Conservation (phyloP, 805 yeast species). For the Wickerhamiella occidentalis region DNA sequence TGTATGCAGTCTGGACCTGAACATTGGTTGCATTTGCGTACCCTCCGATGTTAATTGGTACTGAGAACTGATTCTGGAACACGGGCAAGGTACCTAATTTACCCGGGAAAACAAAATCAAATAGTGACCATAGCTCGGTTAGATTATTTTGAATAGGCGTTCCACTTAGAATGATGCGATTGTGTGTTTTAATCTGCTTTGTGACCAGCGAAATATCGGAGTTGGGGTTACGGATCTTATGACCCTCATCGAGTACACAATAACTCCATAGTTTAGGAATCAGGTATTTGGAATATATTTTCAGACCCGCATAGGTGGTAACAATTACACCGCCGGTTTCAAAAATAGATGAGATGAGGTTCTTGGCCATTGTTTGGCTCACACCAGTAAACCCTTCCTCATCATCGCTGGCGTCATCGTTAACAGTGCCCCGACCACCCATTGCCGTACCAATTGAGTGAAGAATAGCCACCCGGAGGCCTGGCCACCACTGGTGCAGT, state of each 20-base stretch:
- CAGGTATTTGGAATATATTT: slow-evolving; percentile 50
- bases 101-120: slow-evolving; percentile 93
- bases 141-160: slow-evolving; percentile 94
- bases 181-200: slow-evolving; percentile 72
- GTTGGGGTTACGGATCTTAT: slow-evolving; percentile 90
- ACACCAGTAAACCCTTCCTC: slow-evolving; percentile 22
- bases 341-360: slow-evolving; percentile 46
- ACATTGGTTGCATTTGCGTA: slow-evolving; percentile 94
- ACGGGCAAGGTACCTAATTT: slow-evolving; percentile 89
- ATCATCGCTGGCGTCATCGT: slow-evolving; percentile 36
- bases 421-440: slow-evolving; percentile 24
- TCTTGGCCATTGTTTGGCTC: slow-evolving; percentile 33
- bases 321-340: slow-evolving; percentile 69
- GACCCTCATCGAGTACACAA: slow-evolving; percentile 90
- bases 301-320: slow-evolving; percentile 83
- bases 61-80: slow-evolving; percentile 81
- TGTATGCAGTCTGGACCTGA: slow-evolving; percentile 91
- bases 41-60: slow-evolving; percentile 94
- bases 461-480: slow-evolving; percentile 68
- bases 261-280: slow-evolving; percentile 77
- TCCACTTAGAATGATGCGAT: slow-evolving; percentile 81
- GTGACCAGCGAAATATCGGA: slow-evolving; percentile 75
- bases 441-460: slow-evolving; percentile 92
- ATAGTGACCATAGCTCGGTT: slow-evolving; percentile 84
- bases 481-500: slow-evolving; percentile 97